Conservation (phyloP, 306 rosid genomes). For the Glycine soja region DNA sequence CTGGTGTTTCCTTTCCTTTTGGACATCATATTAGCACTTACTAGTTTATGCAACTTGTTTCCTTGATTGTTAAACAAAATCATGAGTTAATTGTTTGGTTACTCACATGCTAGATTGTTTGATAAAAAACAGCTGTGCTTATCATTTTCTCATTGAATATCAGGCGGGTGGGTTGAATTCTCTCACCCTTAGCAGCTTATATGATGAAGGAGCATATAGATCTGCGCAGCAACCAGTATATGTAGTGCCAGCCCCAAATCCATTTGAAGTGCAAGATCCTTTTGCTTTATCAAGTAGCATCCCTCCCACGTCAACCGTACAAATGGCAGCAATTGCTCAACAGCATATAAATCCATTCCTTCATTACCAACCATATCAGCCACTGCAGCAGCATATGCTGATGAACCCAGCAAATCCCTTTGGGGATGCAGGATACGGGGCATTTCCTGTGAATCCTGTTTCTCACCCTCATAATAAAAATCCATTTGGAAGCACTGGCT, state of each 20-base stretch:
- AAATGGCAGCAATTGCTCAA: slow-evolving; percentile 67
- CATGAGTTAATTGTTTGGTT: not conserved
- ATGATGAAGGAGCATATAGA: slow-evolving; percentile 69
- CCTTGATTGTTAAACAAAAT: not conserved
- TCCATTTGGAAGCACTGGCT: slow-evolving; percentile 80
- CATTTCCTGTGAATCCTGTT: slow-evolving; percentile 57
- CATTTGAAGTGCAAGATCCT: slow-evolving; percentile 83
- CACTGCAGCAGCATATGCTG: slow-evolving; percentile 63
- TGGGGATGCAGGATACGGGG: slow-evolving; percentile 70
- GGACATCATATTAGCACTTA: not conserved
- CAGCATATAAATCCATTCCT: slow-evolving; percentile 77
- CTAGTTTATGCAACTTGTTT: not conserved
- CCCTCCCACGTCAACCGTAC: slow-evolving; percentile 63
- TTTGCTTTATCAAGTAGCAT: slow-evolving; percentile 64
- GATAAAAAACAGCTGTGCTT: not conserved
- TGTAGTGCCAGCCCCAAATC: slow-evolving; percentile 79
- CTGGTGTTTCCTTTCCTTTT: not conserved
- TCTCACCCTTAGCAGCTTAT: slow-evolving; percentile 72
- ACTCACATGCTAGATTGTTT: slow-evolving; percentile 4
- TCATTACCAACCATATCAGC: slow-evolving; percentile 63
- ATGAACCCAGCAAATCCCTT: slow-evolving; percentile 79
- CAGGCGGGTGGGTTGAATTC: slow-evolving; percentile 89
- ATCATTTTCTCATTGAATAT: slow-evolving; percentile 32
- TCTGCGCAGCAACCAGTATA: slow-evolving; percentile 76
- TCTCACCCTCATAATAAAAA: slow-evolving; percentile 71